These are phyloP conservation scores for Lolium multiflorum DNA, from an alignment of 176 grass and related monocot genomes.

Conservation along the genomic window DNA sequence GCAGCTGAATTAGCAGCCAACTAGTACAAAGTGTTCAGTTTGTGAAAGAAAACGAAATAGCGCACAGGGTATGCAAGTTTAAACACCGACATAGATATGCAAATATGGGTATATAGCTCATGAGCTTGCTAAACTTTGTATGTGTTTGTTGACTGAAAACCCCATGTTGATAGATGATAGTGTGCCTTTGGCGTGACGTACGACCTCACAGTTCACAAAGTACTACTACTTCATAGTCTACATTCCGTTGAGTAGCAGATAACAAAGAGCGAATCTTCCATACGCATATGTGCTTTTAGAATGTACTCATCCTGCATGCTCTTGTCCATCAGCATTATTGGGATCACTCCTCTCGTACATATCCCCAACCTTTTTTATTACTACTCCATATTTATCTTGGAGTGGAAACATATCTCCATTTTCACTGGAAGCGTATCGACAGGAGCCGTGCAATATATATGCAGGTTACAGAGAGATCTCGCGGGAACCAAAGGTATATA, in stretches of 20 bases:
- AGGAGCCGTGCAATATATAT: background rate
- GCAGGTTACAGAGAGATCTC: background rate
- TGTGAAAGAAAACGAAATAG: background rate
- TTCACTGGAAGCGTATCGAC: background rate
- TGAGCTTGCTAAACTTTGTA: no score
- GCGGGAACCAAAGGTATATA: slow-evolving; percentile 35
- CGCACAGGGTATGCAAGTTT: no score
- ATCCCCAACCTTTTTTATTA: background rate
- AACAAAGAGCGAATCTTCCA: background rate
- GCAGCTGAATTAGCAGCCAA: background rate
- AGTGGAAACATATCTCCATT: background rate
- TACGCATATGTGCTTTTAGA: background rate
- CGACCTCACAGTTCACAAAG: no score
- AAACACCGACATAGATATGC: no score
- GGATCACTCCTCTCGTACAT: slow-evolving; percentile 2
- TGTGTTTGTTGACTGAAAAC: no score
- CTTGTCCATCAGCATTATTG: background rate
- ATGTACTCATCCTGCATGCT: background rate
- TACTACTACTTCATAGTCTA: no score
- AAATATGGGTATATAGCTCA: no score
- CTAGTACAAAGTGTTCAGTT: background rate
- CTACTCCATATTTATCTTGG: background rate
- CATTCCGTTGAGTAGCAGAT: background rate
- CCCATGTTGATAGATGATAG: no score
- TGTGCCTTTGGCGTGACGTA: no score